Percentiles rank a stretch among this genome's conserved stretches.
Evolutionary conservation across 768 basidiomycete genomes (phyloP).

Genomic region (Suillus weaverae): DNA sequence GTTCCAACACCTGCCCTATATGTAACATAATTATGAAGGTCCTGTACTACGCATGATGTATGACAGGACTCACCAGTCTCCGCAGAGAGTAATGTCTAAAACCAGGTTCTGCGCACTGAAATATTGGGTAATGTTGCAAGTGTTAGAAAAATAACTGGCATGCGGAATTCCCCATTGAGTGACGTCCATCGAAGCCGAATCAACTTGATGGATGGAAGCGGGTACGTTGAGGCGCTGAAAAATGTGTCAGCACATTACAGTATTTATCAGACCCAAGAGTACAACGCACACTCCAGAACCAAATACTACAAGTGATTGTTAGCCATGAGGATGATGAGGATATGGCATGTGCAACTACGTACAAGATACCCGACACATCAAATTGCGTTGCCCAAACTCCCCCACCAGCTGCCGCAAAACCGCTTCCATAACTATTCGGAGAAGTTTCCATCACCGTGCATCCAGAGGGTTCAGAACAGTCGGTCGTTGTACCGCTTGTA

Average conservation of each 20-base stretch:
- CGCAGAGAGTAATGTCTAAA: conserved; percentile 56
- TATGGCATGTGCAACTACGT: conserved; percentile 20
- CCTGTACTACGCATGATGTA: not conserved
- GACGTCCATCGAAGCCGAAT: conserved; percentile 36
- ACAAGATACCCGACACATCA: conserved; percentile 55
- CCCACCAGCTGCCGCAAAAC: conserved; percentile 42
- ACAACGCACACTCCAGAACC: conserved; percentile 48
- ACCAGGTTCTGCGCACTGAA: conserved; percentile 52
- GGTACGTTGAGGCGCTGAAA: conserved; percentile 40
- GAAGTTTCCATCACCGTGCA: conserved; percentile 32
- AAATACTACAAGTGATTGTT: conserved; percentile 35
- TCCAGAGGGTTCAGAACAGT: conserved; percentile 26
- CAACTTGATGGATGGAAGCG: conserved; percentile 31
- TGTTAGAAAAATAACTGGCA: conserved; percentile 39
- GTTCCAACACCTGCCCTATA: conserved; percentile 50
- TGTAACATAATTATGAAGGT: not conserved
- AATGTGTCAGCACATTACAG: conserved; percentile 16
- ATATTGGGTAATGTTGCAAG: conserved; percentile 45
- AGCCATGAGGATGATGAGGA: not conserved
- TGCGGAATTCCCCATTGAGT: conserved; percentile 48
- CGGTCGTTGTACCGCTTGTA: conserved; percentile 18
- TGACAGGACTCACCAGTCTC: conserved; percentile 40
- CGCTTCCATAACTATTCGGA: conserved; percentile 26
- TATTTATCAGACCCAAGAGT: not conserved
- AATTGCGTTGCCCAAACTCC: conserved; percentile 73